A percentile compares a stretch with the other conserved stretches of the same genome.
Conservation (phyloP, 2,329 filamentous ascomycete genomes). For the Chrysoporthe puriensis region DNA sequence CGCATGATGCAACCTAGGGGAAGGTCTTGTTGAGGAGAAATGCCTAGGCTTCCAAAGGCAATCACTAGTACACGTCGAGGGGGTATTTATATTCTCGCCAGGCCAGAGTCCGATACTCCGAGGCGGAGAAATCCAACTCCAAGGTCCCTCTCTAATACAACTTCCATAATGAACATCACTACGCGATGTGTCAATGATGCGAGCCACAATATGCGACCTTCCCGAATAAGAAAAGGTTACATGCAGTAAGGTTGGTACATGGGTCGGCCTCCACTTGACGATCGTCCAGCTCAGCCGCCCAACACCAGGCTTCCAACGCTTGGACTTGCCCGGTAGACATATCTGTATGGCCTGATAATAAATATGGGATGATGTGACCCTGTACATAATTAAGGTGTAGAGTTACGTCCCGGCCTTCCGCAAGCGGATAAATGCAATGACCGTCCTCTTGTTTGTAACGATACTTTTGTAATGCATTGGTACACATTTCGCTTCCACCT, state of each 20-base stretch:
- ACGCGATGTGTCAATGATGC: background rate
- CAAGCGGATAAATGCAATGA: too few relatives aligned
- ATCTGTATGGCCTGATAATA: background rate
- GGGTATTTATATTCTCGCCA: slow-evolving; percentile 3
- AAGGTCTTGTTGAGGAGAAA: background rate
- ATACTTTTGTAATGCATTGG: too few relatives aligned
- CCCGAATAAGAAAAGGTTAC: background rate
- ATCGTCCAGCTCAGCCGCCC: background rate
- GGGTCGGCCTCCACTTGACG: background rate
- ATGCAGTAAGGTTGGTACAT: background rate
- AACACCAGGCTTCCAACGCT: background rate
- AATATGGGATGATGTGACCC: background rate
- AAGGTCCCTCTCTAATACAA: background rate
- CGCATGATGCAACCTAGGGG: slow-evolving; percentile 10
- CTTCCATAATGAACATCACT: background rate
- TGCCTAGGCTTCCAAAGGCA: background rate
- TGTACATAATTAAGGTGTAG: background rate
- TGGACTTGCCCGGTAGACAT: too few relatives aligned
- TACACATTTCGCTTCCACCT: too few relatives aligned
- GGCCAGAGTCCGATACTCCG: background rate
- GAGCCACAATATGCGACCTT: background rate
- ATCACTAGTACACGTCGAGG: background rate
- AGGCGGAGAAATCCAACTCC: background rate
- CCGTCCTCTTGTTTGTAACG: too few relatives aligned
- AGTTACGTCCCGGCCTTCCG: too few relatives aligned